Evolutionary conservation across 768 basidiomycete genomes (phyloP).

Genomic region (Mycena leptocephala): DNA sequence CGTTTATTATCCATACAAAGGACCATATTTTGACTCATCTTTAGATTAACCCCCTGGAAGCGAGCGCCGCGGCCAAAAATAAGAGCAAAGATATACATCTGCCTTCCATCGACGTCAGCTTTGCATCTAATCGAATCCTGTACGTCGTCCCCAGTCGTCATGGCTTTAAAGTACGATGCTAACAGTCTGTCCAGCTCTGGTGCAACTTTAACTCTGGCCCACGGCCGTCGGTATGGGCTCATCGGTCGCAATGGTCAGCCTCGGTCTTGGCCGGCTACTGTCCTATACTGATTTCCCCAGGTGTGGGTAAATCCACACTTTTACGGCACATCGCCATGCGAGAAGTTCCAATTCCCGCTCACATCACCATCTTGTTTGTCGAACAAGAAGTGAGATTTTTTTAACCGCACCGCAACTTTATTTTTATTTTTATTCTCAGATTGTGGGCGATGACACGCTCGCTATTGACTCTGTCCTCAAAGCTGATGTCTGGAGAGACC

Average conservation of each 20-base stretch:
- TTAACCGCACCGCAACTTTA: background rate
- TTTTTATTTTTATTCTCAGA: constrained; percentile 58
- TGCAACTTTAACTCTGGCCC: constrained; percentile 89
- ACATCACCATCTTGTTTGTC: constrained; percentile 98
- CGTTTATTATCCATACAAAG: constrained; percentile 1
- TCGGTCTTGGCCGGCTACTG: background rate
- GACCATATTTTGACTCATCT: background rate
- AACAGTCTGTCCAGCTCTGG: constrained; percentile 70
- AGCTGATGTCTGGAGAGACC: constrained; percentile 99
- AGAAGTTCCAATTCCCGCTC: constrained; percentile 93
- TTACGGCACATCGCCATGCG: constrained; percentile 95
- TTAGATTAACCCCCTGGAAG: constrained; percentile 94
- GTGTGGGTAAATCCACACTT: constrained; percentile 97
- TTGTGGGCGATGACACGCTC: constrained; percentile 92
- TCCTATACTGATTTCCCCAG: constrained; percentile 46
- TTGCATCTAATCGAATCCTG: constrained; percentile 96
- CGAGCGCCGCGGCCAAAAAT: constrained; percentile 83
- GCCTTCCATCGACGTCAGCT: constrained; percentile 95
- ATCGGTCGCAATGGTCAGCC: constrained; percentile 87
- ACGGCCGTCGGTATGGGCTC: constrained; percentile 92
- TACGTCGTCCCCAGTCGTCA: constrained; percentile 47
- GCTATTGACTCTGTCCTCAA: constrained; percentile 97
- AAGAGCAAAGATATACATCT: constrained; percentile 99
- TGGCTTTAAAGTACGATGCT: constrained; percentile 10
- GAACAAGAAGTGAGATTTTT: constrained; percentile 88